Percentiles rank a stretch among this genome's conserved stretches.
phyloP scores from a whole-genome alignment of 371 early-diverging fungal species.

The Spiromyces aspiralis region DNA sequence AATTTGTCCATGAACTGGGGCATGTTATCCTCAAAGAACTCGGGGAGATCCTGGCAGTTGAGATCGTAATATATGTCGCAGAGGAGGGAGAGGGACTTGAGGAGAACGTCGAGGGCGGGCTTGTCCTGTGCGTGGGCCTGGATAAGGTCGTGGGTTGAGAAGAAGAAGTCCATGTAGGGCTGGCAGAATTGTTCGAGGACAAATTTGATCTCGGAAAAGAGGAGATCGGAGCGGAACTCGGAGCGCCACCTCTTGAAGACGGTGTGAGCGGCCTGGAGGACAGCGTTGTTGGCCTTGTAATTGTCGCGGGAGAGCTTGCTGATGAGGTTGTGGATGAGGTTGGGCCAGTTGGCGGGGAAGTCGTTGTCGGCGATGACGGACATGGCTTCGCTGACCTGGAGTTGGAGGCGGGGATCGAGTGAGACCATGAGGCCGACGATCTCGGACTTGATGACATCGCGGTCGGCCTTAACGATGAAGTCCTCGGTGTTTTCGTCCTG shows the following conservation, averaged over 20 bases:
- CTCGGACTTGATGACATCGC: constrained; percentile 56
- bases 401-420: constrained; percentile 58
- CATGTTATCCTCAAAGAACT: constrained; percentile 87
- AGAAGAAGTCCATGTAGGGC: constrained; percentile 64
- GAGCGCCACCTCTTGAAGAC: constrained; percentile 91
- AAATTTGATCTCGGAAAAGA: constrained; percentile 77
- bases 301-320: constrained; percentile 57
- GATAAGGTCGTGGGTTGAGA: constrained; percentile 65
- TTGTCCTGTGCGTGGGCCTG: constrained; percentile 38
- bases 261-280: constrained; percentile 83
- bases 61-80: constrained; percentile 78
- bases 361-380: constrained; percentile 79
- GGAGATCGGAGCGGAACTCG: constrained; percentile 53
- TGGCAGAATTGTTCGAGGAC: constrained; percentile 71
- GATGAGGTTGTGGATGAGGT: constrained; percentile 66
- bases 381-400: constrained; percentile 84
- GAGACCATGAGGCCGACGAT: constrained; percentile 76
- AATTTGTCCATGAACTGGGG: constrained; percentile 56
- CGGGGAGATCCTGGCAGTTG: constrained; percentile 90
- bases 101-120: constrained; percentile 44
- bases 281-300: constrained; percentile 67
- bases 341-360: constrained; percentile 77
- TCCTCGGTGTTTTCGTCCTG: constrained; percentile 34
- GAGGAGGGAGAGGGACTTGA: constrained; percentile 57
- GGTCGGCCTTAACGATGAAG: constrained; percentile 45